Base-by-base conservation (phyloP, 2,329 filamentous ascomycete genomes). In the Exophiala mesophila region DNA sequence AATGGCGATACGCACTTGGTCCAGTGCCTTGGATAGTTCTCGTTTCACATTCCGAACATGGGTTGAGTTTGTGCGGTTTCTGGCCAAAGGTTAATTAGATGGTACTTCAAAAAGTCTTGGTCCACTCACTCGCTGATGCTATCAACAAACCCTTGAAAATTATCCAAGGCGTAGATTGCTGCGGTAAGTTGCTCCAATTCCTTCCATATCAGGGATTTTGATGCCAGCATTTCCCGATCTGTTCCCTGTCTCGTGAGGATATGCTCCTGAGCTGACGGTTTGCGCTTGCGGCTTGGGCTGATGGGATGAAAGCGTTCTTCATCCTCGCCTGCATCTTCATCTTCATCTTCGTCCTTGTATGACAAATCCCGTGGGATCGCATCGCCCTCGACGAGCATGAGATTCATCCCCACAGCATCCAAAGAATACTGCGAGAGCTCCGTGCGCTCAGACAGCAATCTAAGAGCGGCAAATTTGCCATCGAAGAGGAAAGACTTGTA, bases 401-500 rank as follows among this genome's bases (percentile, higher is more conserved):
- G 48, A 39, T 69, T 64, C 41, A 63, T 62, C 3, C 64, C 63
- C 28, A 68, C 61, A 3, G 59, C 57, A 29, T 65, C 62, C 7
- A 59, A 57, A 2, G 67, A 70, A n/a, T 67, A 64, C n/a, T 65
- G 62, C 7, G 71, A 66, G 44, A 76, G 66, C 2, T 68, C 65
- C 46, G 80, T 67, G 36, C 71, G 70, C 21, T 64, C 60, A 20
- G 71, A 66, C 29, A 83, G 65, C 49, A 69, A 67, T 36, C 73
- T 66, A 39, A 79, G 78, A 36, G 77, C 77, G 21, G 68, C 64
- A 33, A 82, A 65, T 43, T 62, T 64, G 9, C 66, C 66, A 33
- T 72, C 77, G 94, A 88, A 76, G 34, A 94, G 73, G 58, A 96
- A 88, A 47, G 82, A 81, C 58, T 85, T 85, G 66, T 95, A 87